phyloP scores from a whole-genome alignment of 345 rosid species.

The Salix purpurea region DNA sequence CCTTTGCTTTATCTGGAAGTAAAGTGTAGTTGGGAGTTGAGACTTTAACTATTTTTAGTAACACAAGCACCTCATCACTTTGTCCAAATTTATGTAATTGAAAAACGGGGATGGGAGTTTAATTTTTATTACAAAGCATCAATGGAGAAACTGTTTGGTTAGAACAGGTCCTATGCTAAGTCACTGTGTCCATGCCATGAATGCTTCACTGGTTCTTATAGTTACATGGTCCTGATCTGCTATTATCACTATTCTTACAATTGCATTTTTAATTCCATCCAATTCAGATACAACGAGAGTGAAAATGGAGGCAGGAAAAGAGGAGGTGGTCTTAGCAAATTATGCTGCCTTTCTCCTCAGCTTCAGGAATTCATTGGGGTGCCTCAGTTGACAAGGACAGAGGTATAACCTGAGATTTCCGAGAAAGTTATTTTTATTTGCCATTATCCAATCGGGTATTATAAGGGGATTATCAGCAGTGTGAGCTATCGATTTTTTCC shows the following conservation, averaged over 20 bases:
- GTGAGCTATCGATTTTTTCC: conserved; percentile 1
- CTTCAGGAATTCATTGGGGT: conserved; percentile 36
- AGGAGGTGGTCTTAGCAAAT: conserved; percentile 45
- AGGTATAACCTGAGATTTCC: conserved; percentile 19
- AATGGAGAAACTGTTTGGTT: background rate
- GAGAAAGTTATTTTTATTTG: background rate
- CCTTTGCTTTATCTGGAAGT: conserved; percentile 16
- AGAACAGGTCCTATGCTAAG: conserved; percentile 30
- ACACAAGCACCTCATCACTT: background rate
- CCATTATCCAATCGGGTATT: conserved; percentile 2
- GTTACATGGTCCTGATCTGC: background rate
- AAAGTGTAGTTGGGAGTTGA: conserved; percentile 2
- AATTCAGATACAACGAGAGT: conserved; percentile 30
- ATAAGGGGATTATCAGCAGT: background rate
- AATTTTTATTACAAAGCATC: conserved; percentile 5
- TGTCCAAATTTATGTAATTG: background rate
- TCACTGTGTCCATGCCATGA: background rate
- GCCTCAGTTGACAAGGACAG: conserved; percentile 38
- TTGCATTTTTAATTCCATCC: conserved; percentile 4
- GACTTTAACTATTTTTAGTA: background rate
- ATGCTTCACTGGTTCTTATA: background rate
- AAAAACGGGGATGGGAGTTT: conserved; percentile 4
- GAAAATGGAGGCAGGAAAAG: conserved; percentile 35
- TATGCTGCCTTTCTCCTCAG: conserved; percentile 44
- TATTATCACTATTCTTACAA: conserved; percentile 5